Conservation (phyloP, 495 filamentous ascomycete species). For the Coniosporium apollinis region DNA sequence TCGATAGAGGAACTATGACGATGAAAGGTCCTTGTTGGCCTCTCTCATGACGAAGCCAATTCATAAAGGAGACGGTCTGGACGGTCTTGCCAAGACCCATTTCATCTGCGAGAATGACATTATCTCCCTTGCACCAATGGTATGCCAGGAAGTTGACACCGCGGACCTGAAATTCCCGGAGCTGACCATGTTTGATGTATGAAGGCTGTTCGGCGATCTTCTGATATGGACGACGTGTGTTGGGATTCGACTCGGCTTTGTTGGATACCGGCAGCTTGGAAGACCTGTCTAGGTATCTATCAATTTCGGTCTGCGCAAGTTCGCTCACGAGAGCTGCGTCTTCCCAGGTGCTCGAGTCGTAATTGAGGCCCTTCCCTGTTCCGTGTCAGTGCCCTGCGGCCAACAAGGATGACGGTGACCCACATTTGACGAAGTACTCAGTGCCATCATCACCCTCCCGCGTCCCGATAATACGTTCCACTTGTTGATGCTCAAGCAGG, state of each 20-base stretch:
- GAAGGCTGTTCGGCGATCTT: conserved; percentile 58
- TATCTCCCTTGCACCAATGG: conserved; percentile 82
- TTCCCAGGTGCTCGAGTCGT: conserved; percentile 94
- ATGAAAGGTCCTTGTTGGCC: conserved; percentile 87
- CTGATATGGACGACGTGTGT: conserved; percentile 55
- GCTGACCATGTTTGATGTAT: conserved; percentile 71
- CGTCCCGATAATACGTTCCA: conserved; percentile 79
- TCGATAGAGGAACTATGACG: conserved; percentile 86
- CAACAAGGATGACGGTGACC: conserved; percentile 13
- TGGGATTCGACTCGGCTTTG: conserved; percentile 49
- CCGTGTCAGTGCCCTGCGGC: conserved; percentile 10
- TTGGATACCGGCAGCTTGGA: conserved; percentile 62
- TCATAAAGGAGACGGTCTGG: conserved; percentile 91
- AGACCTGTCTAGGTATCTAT: conserved; percentile 71
- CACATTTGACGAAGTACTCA: conserved; percentile 89
- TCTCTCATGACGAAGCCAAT: conserved; percentile 88
- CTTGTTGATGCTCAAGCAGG: conserved; percentile 67
- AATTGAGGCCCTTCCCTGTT: conserved; percentile 57
- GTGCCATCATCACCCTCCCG: conserved; percentile 56
- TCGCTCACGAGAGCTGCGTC: conserved; percentile 51
- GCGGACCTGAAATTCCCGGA: conserved; percentile 87
- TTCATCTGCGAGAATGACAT: conserved; percentile 93
- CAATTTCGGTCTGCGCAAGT: conserved; percentile 71
- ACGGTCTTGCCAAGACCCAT: conserved; percentile 99
- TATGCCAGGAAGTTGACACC: conserved; percentile 88